Percentiles rank a stretch among this genome's conserved stretches.
Conservation (phyloP, 139 green algal species). For the Asterochloris sp. region DNA sequence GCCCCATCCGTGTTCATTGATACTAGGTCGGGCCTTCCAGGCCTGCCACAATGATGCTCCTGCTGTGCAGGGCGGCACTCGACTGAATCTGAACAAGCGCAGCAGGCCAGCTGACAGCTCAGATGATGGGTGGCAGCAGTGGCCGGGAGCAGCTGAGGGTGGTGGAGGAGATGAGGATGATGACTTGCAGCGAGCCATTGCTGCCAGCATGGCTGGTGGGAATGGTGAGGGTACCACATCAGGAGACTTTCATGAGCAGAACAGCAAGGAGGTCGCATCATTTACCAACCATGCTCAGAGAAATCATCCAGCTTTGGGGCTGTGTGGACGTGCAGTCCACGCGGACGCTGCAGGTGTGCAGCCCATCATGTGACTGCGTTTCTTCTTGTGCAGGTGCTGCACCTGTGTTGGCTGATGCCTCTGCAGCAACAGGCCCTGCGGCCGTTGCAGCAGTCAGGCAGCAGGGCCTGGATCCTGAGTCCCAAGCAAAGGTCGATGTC, state of each 20-base stretch:
- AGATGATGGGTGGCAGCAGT: not conserved
- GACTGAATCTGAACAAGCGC: not conserved
- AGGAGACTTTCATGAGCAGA: not conserved
- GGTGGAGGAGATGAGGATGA: conserved; percentile 42
- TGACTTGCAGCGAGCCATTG: conserved; percentile 62
- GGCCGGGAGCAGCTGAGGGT: not conserved
- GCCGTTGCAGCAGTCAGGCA: conserved; percentile 6
- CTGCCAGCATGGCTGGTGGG: conserved; percentile 45
- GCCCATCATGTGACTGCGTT: not conserved
- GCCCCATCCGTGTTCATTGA: too few species aligned
- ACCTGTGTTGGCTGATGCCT: not conserved
- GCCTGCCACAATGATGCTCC: too few species aligned
- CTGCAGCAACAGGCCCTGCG: conserved; percentile 7
- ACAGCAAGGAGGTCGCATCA: too few species aligned
- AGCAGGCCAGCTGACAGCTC: not conserved
- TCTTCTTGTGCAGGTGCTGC: not conserved
- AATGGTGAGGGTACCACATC: not conserved
- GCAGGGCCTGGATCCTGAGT: not conserved
- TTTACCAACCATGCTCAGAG: not conserved
- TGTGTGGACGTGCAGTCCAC: not conserved
- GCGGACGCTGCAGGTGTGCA: not conserved
- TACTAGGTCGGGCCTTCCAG: too few species aligned
- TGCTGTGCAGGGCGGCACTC: too few species aligned
- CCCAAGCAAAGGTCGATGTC: not conserved
- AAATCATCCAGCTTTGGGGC: not conserved